A percentile compares a stretch with the other conserved stretches of the same genome.
phyloP scores from a whole-genome alignment of 176 grass and related monocot genomes.

The Areca catechu region DNA sequence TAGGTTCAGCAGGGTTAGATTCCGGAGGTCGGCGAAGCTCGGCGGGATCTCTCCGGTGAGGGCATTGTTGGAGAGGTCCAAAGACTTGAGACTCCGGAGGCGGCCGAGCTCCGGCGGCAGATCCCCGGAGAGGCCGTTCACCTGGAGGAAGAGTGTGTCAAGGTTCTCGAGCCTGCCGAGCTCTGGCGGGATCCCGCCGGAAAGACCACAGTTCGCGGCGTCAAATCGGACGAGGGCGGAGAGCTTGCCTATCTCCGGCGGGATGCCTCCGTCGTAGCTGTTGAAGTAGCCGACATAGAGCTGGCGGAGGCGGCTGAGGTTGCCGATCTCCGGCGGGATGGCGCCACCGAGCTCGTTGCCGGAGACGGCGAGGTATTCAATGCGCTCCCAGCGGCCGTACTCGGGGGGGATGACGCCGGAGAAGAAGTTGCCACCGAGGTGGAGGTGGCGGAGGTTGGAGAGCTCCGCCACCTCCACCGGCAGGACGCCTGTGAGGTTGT shows the following conservation, averaged over 20 bases:
- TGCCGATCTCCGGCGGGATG: constrained; percentile 61
- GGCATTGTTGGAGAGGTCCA: constrained; percentile 87
- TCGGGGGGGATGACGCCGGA: constrained; percentile 51
- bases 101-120: constrained; percentile 52
- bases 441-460: constrained; percentile 55
- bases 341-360: constrained; percentile 76
- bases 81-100: constrained; percentile 62
- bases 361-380: constrained; percentile 75
- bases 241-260: constrained; percentile 56
- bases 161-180: constrained; percentile 48
- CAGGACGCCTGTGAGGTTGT: constrained; percentile 75
- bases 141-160: constrained; percentile 88
- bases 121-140: constrained; percentile 44
- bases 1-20: constrained; percentile 72
- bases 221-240: constrained; percentile 55
- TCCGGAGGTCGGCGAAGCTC: constrained; percentile 47
- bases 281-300: constrained; percentile 91
- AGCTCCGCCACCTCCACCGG: constrained; percentile 42
- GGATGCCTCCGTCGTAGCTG: constrained; percentile 63
- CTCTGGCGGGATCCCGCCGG: constrained; percentile 53
- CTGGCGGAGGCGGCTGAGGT: constrained; percentile 49
- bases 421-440: constrained; percentile 92
- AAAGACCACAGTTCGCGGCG: constrained; percentile 72
- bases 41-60: constrained; percentile 63
- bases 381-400: constrained; percentile 55